Evolutionary conservation across 2,329 filamentous ascomycete genomes (phyloP).

Genomic region (Sporothrix phasma): DNA sequence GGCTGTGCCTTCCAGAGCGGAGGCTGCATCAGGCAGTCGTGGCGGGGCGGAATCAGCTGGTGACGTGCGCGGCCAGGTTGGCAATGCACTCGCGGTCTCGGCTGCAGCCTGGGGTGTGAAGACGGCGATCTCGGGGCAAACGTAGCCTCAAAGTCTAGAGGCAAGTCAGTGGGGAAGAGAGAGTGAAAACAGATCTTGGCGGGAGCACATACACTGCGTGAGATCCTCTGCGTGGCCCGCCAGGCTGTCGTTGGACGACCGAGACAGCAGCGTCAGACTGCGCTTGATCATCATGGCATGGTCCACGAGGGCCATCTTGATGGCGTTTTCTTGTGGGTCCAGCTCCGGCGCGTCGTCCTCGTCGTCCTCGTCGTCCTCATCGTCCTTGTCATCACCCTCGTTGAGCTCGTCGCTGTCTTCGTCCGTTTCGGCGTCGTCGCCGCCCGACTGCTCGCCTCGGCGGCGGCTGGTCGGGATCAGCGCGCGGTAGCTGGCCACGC

Average conservation of each 20-base stretch:
- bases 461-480: conserved; percentile 50
- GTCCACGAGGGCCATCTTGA: conserved; percentile 78
- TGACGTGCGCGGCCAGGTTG: conserved; percentile 41
- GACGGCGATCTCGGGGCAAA: conserved; percentile 57
- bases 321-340: conserved; percentile 59
- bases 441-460: conserved; percentile 22
- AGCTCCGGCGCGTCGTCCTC: conserved; percentile 39
- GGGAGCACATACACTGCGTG: conserved; percentile 48
- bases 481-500: conserved; percentile 66
- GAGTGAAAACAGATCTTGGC: background rate
- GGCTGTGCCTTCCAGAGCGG: conserved; percentile 26
- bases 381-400: conserved; percentile 31
- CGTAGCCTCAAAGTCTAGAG: conserved; percentile 49
- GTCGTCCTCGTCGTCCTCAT: conserved; percentile 27
- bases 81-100: conserved; percentile 32
- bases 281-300: conserved; percentile 82
- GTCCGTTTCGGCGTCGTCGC: conserved; percentile 31
- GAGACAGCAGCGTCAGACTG: conserved; percentile 60
- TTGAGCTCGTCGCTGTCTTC: conserved; percentile 33
- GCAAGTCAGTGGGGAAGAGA: background rate
- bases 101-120: conserved; percentile 42
- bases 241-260: conserved; percentile 51
- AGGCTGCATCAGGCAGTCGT: conserved; percentile 25
- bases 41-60: conserved; percentile 28
- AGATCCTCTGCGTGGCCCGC: conserved; percentile 49